Percentiles rank a stretch among this genome's conserved stretches.
These are phyloP conservation scores for Mycena epipterygia DNA, from an alignment of 768 basidiomycete species.

Conservation along the genomic window DNA sequence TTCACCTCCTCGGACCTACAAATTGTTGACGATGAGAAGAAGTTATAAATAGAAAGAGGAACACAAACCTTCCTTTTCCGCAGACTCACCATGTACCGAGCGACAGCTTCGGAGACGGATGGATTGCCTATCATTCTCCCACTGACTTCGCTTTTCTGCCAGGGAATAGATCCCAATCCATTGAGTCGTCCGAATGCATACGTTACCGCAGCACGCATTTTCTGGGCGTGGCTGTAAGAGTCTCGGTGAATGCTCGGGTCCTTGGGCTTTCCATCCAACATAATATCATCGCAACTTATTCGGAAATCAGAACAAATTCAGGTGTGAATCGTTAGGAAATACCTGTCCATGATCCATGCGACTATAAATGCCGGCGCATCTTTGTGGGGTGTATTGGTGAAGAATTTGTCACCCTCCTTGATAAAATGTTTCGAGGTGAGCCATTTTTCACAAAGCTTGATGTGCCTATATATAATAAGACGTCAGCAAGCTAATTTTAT, in stretches of 20 bases:
- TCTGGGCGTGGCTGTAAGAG: conserved; percentile 51
- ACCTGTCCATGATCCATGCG: conserved; percentile 47
- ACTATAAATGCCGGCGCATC: conserved; percentile 41
- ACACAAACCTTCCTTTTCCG: conserved; percentile 39
- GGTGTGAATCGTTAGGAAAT: neutral
- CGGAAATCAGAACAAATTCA: neutral
- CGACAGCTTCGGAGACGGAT: conserved; percentile 42
- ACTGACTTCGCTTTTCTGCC: conserved; percentile 44
- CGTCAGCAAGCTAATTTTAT: too few relatives aligned
- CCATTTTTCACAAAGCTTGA: conserved; percentile 36
- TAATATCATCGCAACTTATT: conserved; percentile 44
- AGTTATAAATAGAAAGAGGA: neutral
- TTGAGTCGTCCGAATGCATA: conserved; percentile 45
- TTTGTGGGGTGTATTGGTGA: conserved; percentile 29
- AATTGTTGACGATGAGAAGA: neutral
- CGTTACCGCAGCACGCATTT: conserved; percentile 50
- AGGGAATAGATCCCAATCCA: conserved; percentile 40
- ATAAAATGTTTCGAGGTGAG: conserved; percentile 35
- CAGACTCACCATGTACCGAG: conserved; percentile 46
- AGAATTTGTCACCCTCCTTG: conserved; percentile 31
- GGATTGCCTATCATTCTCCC: conserved; percentile 46
- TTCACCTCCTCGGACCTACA: conserved; percentile 40
- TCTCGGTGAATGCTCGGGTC: conserved; percentile 15
- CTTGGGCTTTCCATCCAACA: conserved; percentile 41
- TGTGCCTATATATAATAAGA: conserved; percentile 32